phyloP scores from a whole-genome alignment of 2,329 filamentous ascomycete species.

The Biscogniauxia mediterranea region DNA sequence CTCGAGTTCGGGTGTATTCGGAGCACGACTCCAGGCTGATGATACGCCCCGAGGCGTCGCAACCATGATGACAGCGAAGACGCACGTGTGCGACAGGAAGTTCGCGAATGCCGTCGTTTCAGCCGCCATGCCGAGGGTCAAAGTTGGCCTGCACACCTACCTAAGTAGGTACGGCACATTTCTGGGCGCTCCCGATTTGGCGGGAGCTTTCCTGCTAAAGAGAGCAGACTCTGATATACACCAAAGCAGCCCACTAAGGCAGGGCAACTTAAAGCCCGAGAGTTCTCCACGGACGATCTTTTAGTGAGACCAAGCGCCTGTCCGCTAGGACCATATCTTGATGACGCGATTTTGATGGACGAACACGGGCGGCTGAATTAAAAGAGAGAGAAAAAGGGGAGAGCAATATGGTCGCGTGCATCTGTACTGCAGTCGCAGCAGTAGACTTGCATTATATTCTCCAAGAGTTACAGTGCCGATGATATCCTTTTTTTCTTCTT shows the following conservation, averaged over 20 bases:
- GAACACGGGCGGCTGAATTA: neutral
- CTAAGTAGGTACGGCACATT: neutral
- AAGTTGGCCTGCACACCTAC: neutral
- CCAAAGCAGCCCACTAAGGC: neutral
- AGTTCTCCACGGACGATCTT: neutral
- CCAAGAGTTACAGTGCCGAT: conserved; percentile 4
- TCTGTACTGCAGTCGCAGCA: neutral
- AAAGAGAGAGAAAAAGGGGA: neutral
- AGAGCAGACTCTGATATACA: too few relatives aligned
- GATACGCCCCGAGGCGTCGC: neutral
- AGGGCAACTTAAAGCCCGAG: neutral
- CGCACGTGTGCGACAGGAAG: neutral
- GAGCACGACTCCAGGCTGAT: neutral
- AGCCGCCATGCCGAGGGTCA: neutral
- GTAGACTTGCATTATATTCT: conserved; percentile 15
- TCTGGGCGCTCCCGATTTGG: too few relatives aligned
- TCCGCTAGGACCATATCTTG: neutral
- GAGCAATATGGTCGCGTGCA: too few relatives aligned
- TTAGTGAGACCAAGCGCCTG: neutral
- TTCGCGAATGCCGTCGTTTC: neutral
- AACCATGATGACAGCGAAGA: neutral
- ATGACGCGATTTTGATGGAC: neutral
- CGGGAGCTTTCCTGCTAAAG: too few relatives aligned
- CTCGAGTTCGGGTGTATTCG: neutral
- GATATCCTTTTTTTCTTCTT: conserved; percentile 4